Percentiles rank a stretch among this genome's conserved stretches.
Conservation (phyloP, 2,329 filamentous ascomycete species). For the Penicillium sp. region DNA sequence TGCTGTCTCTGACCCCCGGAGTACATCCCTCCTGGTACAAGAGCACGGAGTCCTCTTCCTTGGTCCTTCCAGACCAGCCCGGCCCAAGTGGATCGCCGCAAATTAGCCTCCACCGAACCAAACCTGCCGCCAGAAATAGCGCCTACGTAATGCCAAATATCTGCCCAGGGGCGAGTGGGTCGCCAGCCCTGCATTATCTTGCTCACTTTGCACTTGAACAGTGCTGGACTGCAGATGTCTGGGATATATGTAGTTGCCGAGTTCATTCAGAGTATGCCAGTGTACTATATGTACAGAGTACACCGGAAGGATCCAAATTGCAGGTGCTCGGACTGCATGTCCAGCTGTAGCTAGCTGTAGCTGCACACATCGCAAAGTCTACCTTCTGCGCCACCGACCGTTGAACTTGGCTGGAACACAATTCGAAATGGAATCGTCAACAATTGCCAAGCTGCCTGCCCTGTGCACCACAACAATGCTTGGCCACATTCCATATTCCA, state of each 20-base stretch:
- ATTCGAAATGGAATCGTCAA: background rate
- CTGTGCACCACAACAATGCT: background rate
- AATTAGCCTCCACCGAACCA: conserved; percentile 6
- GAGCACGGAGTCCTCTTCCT: too few relatives aligned
- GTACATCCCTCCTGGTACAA: background rate
- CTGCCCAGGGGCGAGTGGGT: background rate
- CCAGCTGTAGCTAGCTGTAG: background rate
- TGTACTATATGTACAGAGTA: too few relatives aligned
- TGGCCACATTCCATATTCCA: background rate
- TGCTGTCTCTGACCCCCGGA: background rate
- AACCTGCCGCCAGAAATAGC: background rate
- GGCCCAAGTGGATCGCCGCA: background rate
- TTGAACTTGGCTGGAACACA: background rate
- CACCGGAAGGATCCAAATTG: too few relatives aligned
- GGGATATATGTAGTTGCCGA: too few relatives aligned
- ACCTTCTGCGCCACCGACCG: background rate
- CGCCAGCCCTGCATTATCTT: background rate
- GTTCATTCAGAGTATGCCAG: too few relatives aligned
- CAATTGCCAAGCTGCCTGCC: background rate
- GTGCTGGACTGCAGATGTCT: too few relatives aligned
- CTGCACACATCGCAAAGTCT: too few relatives aligned
- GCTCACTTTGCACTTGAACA: too few relatives aligned
- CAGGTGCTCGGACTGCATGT: background rate
- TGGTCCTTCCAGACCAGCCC: background rate
- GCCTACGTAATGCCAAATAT: conserved; percentile 1